Evolutionary conservation across 1,139 yeast species (phyloP).

Genomic region (Kodamaea ohmeri): DNA sequence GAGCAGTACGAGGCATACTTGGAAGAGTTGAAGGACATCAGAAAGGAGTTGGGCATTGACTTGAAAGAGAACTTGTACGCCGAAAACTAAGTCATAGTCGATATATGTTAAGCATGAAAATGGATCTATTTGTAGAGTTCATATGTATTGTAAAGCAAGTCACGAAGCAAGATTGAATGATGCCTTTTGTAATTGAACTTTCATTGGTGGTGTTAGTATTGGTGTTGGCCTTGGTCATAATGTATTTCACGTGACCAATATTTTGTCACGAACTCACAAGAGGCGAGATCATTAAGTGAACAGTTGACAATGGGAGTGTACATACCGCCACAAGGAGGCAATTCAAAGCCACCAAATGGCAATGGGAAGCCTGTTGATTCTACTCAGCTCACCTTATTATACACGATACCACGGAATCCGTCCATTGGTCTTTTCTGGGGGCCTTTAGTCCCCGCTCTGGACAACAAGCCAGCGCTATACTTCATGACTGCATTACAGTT

Average conservation of each 20-base stretch:
- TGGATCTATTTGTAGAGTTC: background rate
- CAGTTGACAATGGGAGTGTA: conserved; percentile 17
- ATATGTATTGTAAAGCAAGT: background rate
- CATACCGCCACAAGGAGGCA: conserved; percentile 22
- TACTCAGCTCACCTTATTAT: conserved; percentile 14
- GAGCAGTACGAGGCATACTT: conserved; percentile 94
- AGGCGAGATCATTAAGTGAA: background rate
- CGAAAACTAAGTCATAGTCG: conserved; percentile 15
- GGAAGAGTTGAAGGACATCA: conserved; percentile 87
- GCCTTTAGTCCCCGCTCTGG: conserved; percentile 64
- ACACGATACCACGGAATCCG: conserved; percentile 40
- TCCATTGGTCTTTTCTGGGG: conserved; percentile 62
- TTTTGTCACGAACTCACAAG: background rate
- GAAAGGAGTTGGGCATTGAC: conserved; percentile 91
- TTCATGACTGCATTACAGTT: conserved; percentile 49
- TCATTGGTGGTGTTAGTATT: too few relatives aligned
- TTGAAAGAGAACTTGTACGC: conserved; percentile 84
- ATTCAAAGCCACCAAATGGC: conserved; percentile 5
- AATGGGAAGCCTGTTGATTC: conserved; percentile 2
- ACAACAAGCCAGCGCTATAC: conserved; percentile 49
- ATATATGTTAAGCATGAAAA: conserved; percentile 5
- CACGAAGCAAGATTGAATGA: background rate
- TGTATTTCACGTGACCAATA: background rate
- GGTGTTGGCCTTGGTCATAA: background rate
- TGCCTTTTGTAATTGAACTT: too few relatives aligned